A percentile compares a stretch with the other conserved stretches of the same genome.
Evolutionary conservation across 2,329 filamentous ascomycete species (phyloP).

Genomic region (Fusarium ambrosium): DNA sequence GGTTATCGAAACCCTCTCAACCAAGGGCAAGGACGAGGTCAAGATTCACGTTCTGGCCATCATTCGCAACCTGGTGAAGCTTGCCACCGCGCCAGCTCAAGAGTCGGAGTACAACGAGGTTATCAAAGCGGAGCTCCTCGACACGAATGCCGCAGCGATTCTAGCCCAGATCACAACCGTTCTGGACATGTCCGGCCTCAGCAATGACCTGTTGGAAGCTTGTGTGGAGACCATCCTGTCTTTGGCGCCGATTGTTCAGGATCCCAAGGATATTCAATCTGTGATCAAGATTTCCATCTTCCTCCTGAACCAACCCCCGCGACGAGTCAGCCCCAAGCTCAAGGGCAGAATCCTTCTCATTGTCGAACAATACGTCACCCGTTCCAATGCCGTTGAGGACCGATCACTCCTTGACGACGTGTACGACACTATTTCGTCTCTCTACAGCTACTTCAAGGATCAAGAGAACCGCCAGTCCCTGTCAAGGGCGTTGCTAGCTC

Average conservation of each 20-base stretch:
- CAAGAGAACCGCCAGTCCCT: constrained; percentile 80
- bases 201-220: constrained; percentile 82
- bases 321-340: constrained; percentile 83
- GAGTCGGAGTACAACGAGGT: constrained; percentile 70
- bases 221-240: constrained; percentile 85
- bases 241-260: constrained; percentile 77
- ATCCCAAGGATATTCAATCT: constrained; percentile 77
- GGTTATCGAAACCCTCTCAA: constrained; percentile 78
- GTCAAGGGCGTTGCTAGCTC: constrained; percentile 78
- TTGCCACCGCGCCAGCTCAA: constrained; percentile 67
- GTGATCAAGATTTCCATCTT: constrained; percentile 85
- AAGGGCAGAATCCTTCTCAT: constrained; percentile 87
- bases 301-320: constrained; percentile 86
- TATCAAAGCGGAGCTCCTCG: constrained; percentile 68
- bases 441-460: constrained; percentile 94
- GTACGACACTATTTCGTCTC: constrained; percentile 80
- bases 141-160: constrained; percentile 70
- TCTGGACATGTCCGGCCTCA: constrained; percentile 70
- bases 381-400: constrained; percentile 61
- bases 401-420: constrained; percentile 71
- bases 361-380: constrained; percentile 82
- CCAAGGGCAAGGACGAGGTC: constrained; percentile 88
- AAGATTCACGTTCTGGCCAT: constrained; percentile 85
- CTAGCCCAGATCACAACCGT: constrained; percentile 77
- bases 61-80: constrained; percentile 75